Conservation (phyloP, 1,284 basidiomycete genomes). For the Ustanciosporium gigantosporum region DNA sequence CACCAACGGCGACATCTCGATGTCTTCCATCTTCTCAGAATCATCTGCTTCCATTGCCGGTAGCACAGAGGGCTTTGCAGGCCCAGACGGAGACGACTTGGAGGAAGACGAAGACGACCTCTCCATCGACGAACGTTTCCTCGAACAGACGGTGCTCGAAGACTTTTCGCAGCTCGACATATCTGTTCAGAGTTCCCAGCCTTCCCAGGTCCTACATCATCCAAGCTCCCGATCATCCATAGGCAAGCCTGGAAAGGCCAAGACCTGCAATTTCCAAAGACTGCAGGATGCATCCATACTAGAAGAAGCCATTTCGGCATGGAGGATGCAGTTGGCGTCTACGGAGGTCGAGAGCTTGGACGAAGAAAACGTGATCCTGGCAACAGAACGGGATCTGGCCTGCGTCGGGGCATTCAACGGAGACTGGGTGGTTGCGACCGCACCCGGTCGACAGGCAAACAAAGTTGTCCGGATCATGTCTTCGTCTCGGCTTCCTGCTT, state of each 20-base stretch:
- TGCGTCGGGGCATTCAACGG: slow-evolving; percentile 77
- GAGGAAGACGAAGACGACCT: slow-evolving; percentile 20
- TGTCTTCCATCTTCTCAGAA: slow-evolving; percentile 15
- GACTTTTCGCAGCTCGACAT: slow-evolving; percentile 40
- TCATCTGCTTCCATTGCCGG: slow-evolving; percentile 20
- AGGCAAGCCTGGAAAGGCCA: slow-evolving; percentile 4
- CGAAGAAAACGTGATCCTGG: slow-evolving; percentile 44
- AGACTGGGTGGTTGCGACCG: slow-evolving; percentile 74
- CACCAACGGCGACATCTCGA: slow-evolving; percentile 4
- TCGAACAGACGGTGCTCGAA: slow-evolving; percentile 43
- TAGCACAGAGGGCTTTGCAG: slow-evolving; percentile 4
- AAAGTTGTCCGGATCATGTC: slow-evolving; percentile 45
- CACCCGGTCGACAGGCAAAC: slow-evolving; percentile 4
- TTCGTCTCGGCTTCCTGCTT: slow-evolving; percentile 6
- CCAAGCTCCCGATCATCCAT: neutral
- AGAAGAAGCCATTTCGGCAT: slow-evolving; percentile 30
- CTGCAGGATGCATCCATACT: slow-evolving; percentile 19
- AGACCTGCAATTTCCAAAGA: slow-evolving; percentile 11
- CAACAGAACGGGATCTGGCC: slow-evolving; percentile 67
- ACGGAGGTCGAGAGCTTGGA: slow-evolving; percentile 39
- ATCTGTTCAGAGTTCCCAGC: slow-evolving; percentile 12
- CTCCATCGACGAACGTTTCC: slow-evolving; percentile 49
- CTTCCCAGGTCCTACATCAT: neutral
- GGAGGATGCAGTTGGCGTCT: slow-evolving; percentile 14
- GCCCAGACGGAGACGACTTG: slow-evolving; percentile 12